Conservation (phyloP, 768 basidiomycete species). For the Asterophora lycoperdoides region DNA sequence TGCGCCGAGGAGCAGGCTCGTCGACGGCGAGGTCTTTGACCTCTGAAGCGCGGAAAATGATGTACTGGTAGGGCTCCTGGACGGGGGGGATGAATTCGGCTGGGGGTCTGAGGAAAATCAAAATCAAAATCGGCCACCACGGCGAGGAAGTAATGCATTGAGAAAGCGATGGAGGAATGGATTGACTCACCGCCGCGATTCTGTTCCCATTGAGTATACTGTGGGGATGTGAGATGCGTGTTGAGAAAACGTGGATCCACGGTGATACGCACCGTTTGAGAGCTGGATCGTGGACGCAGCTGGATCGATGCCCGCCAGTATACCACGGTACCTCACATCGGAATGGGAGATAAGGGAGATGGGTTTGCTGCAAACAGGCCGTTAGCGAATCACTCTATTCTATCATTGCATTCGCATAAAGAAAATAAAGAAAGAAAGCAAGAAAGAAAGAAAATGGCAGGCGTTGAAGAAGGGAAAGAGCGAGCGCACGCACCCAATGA, state of each 20-base stretch:
- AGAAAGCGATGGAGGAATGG: not conserved
- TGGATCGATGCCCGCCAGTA: slow-evolving; percentile 83
- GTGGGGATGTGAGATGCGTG: not conserved
- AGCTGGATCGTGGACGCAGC: slow-evolving; percentile 83
- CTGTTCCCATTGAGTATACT: slow-evolving; percentile 90
- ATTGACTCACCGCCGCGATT: slow-evolving; percentile 64
- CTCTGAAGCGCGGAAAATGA: slow-evolving; percentile 88
- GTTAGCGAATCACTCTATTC: not conserved
- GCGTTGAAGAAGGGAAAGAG: slow-evolving; percentile 5
- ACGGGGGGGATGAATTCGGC: slow-evolving; percentile 80
- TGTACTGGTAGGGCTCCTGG: slow-evolving; percentile 81
- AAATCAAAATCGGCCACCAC: no score
- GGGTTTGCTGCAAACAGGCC: slow-evolving; percentile 54
- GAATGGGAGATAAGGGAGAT: slow-evolving; percentile 90
- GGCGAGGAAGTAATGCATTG: no score
- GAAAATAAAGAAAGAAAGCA: no score
- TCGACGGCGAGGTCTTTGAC: slow-evolving; percentile 89
- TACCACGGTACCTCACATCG: slow-evolving; percentile 87
- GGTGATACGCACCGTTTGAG: slow-evolving; percentile 60
- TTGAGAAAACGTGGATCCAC: not conserved
- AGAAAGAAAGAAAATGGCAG: no score
- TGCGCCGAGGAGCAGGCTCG: slow-evolving; percentile 54
- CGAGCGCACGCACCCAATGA: slow-evolving; percentile 54
- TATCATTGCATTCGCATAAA: no score
- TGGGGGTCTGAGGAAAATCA: slow-evolving; percentile 45